Percentiles rank a stretch among this genome's conserved stretches.
Evolutionary conservation across 2,329 filamentous ascomycete species (phyloP).

Genomic region (Sarocladium kiliense): DNA sequence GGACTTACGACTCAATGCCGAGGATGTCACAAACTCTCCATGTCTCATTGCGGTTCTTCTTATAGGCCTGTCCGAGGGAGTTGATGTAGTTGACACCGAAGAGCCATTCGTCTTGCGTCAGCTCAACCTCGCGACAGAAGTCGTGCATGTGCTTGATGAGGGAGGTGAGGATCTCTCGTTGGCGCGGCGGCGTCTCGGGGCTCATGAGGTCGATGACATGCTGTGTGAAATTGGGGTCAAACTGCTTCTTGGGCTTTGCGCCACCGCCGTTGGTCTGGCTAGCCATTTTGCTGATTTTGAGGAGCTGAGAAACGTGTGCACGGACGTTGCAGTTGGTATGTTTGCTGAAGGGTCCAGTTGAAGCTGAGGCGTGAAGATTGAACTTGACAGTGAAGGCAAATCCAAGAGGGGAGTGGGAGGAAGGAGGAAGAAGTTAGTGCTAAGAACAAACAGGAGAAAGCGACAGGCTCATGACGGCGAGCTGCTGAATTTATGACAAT

Average conservation of each 20-base stretch:
- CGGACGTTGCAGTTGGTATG: too few species aligned
- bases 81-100: conserved; percentile 71
- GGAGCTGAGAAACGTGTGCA: neutral
- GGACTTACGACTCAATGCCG: conserved; percentile 64
- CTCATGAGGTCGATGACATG: conserved; percentile 70
- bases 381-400: too few species aligned
- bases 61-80: conserved; percentile 64
- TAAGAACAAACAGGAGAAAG: neutral
- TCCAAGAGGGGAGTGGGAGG: too few species aligned
- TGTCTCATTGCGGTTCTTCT: conserved; percentile 66
- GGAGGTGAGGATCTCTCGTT: conserved; percentile 56
- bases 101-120: conserved; percentile 74
- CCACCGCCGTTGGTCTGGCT: conserved; percentile 21
- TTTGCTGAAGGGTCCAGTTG: too few species aligned
- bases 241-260: conserved; percentile 32
- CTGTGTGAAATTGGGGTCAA: conserved; percentile 74
- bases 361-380: too few species aligned
- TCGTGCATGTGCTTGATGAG: conserved; percentile 72
- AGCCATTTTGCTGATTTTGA: conserved; percentile 9
- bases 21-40: conserved; percentile 69
- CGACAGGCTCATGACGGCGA: neutral
- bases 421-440: neutral
- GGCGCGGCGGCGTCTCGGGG: conserved; percentile 60
- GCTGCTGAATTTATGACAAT: neutral
- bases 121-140: conserved; percentile 71